Evolutionary conservation across 768 basidiomycete genomes (phyloP), one percentile per base, ranked within the genome.

Genomic region (Calocybe cyanea): DNA sequence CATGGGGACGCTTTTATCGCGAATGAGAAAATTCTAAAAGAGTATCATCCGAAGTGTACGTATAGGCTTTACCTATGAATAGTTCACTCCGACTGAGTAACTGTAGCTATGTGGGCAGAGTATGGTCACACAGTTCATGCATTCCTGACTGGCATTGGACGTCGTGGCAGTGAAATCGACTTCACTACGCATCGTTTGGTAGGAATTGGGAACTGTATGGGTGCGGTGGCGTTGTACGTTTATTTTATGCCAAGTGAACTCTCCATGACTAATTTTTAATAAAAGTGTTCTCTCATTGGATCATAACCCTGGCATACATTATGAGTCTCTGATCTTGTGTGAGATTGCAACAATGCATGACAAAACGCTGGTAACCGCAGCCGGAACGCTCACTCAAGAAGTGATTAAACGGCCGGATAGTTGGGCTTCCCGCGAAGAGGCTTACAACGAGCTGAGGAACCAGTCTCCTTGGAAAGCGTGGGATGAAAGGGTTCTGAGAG

Each of bases 21-120:
- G 39, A 82, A 80, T 49, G 76, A 75, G 48, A 54, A 68, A 30
- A 50, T 56, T 2, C 53, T 80, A 45, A 53, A 55, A n/a, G 76
- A 73, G 2, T 74, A 74, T 49, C 63, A 66, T 8, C 57, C 62
- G 5, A 46, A 65, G 4, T 79, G 76, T 78, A 44, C 45, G 74
- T 65, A 1, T 41, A 19, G 6, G 6, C 14, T 2, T n/a, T n/a
- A n/a, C n/a, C n/a, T n/a, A n/a, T n/a, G n/a, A n/a, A n/a, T n/a
- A n/a, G n/a, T n/a, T n/a, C n/a, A n/a, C n/a, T 19, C 24, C 30
- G 14, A 40, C 5, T 10, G 24, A 25, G 13, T 3, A 31, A 31
- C 10, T 9, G 34, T 40, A 79, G 78, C 78, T 48, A 56, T 58
- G n/a, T 80, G 77, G 78, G 75, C 76, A 38, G 78, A 82, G 36